Evolutionary conservation across 2,329 filamentous ascomycete species (phyloP), one percentile per base, ranked within the genome.

Genomic region (Chaetomium olivaceum): DNA sequence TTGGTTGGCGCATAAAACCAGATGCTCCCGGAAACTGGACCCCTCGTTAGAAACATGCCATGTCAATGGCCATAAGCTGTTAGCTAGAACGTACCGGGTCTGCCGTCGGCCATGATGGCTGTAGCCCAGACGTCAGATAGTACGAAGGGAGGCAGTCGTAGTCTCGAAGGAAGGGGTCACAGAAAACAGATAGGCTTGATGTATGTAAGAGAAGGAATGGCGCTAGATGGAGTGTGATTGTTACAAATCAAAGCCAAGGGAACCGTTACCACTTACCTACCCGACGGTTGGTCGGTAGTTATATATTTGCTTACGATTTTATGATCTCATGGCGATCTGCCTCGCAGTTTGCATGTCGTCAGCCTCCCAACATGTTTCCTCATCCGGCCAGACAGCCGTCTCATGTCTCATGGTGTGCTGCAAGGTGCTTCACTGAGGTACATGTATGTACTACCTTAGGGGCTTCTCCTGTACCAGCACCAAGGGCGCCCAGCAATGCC

Each of bases 1-100:
- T 80, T 80, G 62, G 81, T 82, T 0, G 81, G 80, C 3, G 77
- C 79, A 63, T 80, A 82, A 70, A 82, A 79, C 76, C 77, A 84
- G 50, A 78, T 75, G 63, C 79, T 83, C 0, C 75, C 77, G 1
- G 76, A 70, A 39, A 81, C 79, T 80, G 23, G 12, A 8, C 21
- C 8, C 3, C 16, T 29, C 11, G 57, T 59, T 29, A 43, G 33
- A 25, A 43, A n/a, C 4, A 11, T 27, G 23, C 6, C n/a, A n/a
- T n/a, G 12, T 19, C 14, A 9, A 19, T 5, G 6, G 9, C 25
- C 3, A 6, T 12, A 29, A 4, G 4, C 4, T 29, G 27, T 9
- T 19, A 3, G 23, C 8, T 8, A 3, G 5, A 5, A 25, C 27
- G 9, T n/a, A 54, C 51, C 51, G 3, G 29, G 52, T 14, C 0